Percentiles rank a stretch among this genome's conserved stretches.
Conservation (phyloP, 306 rosid species). For the Adenanthera pavonina region DNA sequence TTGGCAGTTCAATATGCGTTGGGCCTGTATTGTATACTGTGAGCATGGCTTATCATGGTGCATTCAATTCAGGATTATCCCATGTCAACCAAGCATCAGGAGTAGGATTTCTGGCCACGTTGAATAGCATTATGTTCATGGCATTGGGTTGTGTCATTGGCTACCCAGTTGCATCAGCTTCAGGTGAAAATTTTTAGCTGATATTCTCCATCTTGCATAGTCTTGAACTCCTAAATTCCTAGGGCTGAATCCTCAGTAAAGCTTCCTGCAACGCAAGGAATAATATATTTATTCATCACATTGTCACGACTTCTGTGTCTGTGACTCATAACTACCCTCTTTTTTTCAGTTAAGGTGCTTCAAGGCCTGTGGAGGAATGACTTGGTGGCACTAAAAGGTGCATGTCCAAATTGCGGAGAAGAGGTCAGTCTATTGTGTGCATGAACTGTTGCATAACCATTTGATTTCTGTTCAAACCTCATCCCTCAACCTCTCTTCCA, state of each 20-base stretch:
- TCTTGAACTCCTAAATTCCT: slow-evolving; percentile 18
- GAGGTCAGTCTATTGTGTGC: slow-evolving; percentile 64
- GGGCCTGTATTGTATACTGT: slow-evolving; percentile 65
- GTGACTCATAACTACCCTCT: not conserved
- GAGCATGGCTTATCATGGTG: slow-evolving; percentile 62
- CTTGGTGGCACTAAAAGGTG: slow-evolving; percentile 81
- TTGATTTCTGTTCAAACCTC: slow-evolving; percentile 4
- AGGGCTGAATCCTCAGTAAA: not conserved
- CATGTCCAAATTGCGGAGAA: slow-evolving; percentile 93
- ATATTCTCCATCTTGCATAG: slow-evolving; percentile 15
- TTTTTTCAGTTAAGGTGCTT: slow-evolving; percentile 76
- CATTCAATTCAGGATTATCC: slow-evolving; percentile 53
- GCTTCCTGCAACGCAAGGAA: not conserved
- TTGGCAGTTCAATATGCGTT: slow-evolving; percentile 72
- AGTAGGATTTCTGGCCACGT: slow-evolving; percentile 49
- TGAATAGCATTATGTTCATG: slow-evolving; percentile 63
- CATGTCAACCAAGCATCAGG: slow-evolving; percentile 53
- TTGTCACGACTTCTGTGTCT: slow-evolving; percentile 2
- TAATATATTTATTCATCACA: not conserved
- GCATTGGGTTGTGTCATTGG: slow-evolving; percentile 68
- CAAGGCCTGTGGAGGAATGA: slow-evolving; percentile 83
- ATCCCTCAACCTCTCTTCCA: slow-evolving; percentile 9
- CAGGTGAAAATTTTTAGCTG: slow-evolving; percentile 57
- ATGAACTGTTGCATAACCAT: not conserved
- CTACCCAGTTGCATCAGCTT: slow-evolving; percentile 75